phyloP scores from a whole-genome alignment of 257 asterid genomes.

The Solanum corneliomulleri region DNA sequence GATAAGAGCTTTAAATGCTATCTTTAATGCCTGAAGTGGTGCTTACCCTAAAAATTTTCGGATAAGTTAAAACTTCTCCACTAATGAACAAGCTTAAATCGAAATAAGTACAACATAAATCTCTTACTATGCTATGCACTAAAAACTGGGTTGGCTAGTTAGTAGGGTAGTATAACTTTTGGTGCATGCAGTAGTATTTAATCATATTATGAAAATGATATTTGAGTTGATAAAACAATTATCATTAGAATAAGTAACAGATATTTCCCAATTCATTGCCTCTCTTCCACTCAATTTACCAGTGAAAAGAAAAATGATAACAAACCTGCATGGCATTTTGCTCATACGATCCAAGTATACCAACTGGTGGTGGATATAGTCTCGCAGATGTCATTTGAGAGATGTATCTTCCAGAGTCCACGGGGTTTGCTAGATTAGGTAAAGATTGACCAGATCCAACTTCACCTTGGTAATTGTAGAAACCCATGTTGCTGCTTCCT shows the following conservation, averaged over 20 bases:
- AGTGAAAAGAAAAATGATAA: neutral
- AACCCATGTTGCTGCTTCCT: conserved; percentile 65
- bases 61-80: neutral
- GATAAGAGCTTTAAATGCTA: neutral
- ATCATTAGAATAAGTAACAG: neutral
- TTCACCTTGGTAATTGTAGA: conserved; percentile 68
- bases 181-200: neutral
- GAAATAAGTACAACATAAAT: neutral
- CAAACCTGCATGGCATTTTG: conserved; percentile 87
- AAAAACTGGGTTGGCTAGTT: neutral
- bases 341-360: conserved; percentile 90
- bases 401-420: conserved; percentile 66
- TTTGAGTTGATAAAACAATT: neutral
- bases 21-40: neutral
- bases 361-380: conserved; percentile 72
- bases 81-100: neutral
- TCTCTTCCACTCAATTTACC: neutral
- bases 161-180: neutral
- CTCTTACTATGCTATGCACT: neutral
- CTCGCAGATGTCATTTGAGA: conserved; percentile 77
- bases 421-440: conserved; percentile 49
- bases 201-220: neutral
- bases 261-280: neutral
- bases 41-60: neutral
- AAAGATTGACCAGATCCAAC: conserved; percentile 61